Evolutionary conservation across 2,329 filamentous ascomycete genomes (phyloP).

Genomic region (Alternaria angustiovoidea): DNA sequence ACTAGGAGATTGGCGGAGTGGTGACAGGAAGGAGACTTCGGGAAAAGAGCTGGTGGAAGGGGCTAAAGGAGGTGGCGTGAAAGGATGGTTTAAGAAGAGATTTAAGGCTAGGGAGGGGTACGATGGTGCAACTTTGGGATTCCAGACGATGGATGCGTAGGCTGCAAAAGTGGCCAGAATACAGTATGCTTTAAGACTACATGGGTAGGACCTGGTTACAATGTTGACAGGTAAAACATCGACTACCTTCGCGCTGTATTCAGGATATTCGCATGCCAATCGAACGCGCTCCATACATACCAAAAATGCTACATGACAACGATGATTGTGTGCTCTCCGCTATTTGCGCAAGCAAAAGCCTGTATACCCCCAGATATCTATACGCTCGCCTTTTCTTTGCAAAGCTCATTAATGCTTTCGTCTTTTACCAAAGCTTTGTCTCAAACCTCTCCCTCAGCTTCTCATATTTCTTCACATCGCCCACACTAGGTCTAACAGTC

Average conservation of each 20-base stretch:
- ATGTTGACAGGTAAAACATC: too few relatives aligned
- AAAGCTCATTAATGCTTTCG: not conserved
- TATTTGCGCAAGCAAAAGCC: too few relatives aligned
- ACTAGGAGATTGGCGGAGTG: not conserved
- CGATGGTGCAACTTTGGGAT: not conserved
- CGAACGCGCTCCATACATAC: not conserved
- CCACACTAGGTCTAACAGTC: constrained; percentile 61
- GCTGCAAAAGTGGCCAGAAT: too few relatives aligned
- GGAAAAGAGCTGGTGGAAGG: not conserved
- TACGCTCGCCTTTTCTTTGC: not conserved
- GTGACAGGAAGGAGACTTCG: not conserved
- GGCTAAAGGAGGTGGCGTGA: not conserved
- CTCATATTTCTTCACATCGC: constrained; percentile 66
- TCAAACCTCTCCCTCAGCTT: constrained; percentile 59
- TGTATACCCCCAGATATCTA: too few relatives aligned
- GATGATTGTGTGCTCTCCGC: too few relatives aligned
- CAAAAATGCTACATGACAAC: too few relatives aligned
- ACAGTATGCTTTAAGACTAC: too few relatives aligned
- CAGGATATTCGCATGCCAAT: not conserved
- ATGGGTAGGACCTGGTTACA: too few relatives aligned
- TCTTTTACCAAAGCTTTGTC: constrained; percentile 29
- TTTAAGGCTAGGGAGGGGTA: constrained; percentile 3
- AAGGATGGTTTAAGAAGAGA: not conserved
- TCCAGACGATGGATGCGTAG: not conserved
- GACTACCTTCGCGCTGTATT: too few relatives aligned